Evolutionary conservation across 2,329 filamentous ascomycete genomes (phyloP).

Genomic region (Alternaria sp.): DNA sequence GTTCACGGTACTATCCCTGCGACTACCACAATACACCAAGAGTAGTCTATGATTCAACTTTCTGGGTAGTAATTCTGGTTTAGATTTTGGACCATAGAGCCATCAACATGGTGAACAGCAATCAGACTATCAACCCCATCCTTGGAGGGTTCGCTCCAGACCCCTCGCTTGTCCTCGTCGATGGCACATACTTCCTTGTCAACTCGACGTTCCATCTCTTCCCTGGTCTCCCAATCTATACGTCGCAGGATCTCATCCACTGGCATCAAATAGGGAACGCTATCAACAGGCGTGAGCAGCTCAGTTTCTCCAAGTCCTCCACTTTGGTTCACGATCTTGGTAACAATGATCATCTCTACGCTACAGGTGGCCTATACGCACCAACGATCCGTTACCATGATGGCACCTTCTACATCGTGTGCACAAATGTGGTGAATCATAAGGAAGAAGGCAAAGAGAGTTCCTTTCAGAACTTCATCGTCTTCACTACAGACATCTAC

Average conservation of each 20-base stretch:
- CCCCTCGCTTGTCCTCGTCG: conserved; percentile 54
- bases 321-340: conserved; percentile 41
- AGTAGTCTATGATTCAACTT: not conserved
- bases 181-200: conserved; percentile 59
- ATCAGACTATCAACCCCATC: conserved; percentile 38
- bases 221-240: conserved; percentile 61
- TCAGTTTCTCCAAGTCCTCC: conserved; percentile 58
- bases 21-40: not conserved
- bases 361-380: conserved; percentile 32
- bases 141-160: conserved; percentile 61
- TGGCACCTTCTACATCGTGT: conserved; percentile 29
- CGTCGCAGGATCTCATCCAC: conserved; percentile 58
- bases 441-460: conserved; percentile 54
- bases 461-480: conserved; percentile 51
- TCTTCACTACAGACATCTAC: conserved; percentile 22
- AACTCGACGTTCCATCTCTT: conserved; percentile 63
- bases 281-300: conserved; percentile 57
- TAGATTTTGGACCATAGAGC: not conserved
- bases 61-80: not conserved
- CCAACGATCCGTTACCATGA: conserved; percentile 27
- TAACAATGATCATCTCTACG: conserved; percentile 14
- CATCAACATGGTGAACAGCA: conserved; percentile 5
- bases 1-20: not conserved
- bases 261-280: conserved; percentile 60
- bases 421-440: conserved; percentile 28